These are phyloP conservation scores for Pythium brachiatum DNA, from an alignment of 352 stramenopile species.

Conservation along the genomic window DNA sequence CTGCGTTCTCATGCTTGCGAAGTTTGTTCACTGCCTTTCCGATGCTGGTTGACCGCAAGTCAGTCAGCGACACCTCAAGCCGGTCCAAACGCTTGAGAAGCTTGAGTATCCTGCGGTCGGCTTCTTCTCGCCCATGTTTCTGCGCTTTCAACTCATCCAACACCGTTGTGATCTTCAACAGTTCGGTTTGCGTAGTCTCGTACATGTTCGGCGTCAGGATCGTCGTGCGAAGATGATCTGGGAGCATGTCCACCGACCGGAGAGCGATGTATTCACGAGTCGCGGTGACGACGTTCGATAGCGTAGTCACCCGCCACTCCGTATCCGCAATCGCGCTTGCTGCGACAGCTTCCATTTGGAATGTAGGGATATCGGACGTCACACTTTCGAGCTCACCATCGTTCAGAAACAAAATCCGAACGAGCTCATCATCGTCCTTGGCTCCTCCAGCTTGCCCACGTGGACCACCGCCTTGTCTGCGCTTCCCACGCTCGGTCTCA, in stretches of 20 bases:
- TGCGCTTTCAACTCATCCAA: conserved; percentile 56
- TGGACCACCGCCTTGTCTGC: conserved; percentile 31
- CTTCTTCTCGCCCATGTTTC: conserved; percentile 20
- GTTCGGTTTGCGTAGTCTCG: conserved; percentile 76
- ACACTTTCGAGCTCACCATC: conserved; percentile 73
- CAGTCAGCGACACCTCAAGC: conserved; percentile 74
- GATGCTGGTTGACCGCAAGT: conserved; percentile 83
- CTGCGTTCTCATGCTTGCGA: conserved; percentile 65
- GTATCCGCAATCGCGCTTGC: conserved; percentile 60
- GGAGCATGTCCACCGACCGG: conserved; percentile 81
- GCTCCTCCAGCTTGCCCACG: conserved; percentile 32
- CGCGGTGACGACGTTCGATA: conserved; percentile 78
- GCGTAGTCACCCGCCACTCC: conserved; percentile 74
- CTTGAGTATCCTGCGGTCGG: conserved; percentile 46
- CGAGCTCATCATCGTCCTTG: conserved; percentile 55
- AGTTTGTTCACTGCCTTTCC: conserved; percentile 85
- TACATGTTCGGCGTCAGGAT: conserved; percentile 79
- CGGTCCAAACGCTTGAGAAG: conserved; percentile 63
- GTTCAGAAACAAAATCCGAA: conserved; percentile 79
- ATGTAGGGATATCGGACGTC: conserved; percentile 54
- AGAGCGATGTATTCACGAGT: conserved; percentile 82
- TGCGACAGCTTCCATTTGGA: conserved; percentile 65
- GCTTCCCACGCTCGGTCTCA: conserved; percentile 60
- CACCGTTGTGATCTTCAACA: conserved; percentile 60
- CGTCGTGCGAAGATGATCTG: conserved; percentile 70